phyloP scores from a whole-genome alignment of 177 flowering plant genomes.

The Vitis hybrid region DNA sequence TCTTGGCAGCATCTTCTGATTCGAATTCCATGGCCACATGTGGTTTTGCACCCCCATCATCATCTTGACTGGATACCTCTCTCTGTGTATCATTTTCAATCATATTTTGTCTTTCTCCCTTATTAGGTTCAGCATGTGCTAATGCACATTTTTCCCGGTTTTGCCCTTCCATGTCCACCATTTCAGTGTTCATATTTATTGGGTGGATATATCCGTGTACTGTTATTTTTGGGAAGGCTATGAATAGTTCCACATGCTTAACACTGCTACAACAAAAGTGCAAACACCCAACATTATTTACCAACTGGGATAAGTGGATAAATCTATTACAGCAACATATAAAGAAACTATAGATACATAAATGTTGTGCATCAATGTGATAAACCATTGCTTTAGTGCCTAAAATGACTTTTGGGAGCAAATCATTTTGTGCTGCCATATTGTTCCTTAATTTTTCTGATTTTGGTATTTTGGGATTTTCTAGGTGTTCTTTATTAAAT shows the following conservation, averaged over 20 bases:
- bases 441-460: no score
- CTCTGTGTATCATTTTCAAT: constrained; percentile 16
- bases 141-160: constrained; percentile 1
- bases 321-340: no score
- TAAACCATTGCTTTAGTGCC: no score
- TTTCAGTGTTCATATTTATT: constrained; percentile 23
- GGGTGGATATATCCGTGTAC: not conserved
- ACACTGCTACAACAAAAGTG: not conserved
- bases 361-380: no score
- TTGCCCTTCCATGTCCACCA: constrained; percentile 18
- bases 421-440: no score
- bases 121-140: constrained; percentile 13
- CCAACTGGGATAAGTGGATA: not conserved
- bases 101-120: constrained; percentile 10
- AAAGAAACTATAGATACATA: no score
- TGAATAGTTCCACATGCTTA: constrained; percentile 10
- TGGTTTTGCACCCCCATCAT: constrained; percentile 21
- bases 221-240: not conserved
- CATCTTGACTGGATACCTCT: constrained; percentile 18
- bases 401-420: no score
- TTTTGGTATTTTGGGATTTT: no score
- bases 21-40: constrained; percentile 43
- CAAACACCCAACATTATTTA: not conserved
- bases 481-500: no score
- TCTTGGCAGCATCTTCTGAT: constrained; percentile 44